phyloP scores from a whole-genome alignment of 495 filamentous ascomycete genomes.

The Trichoderma gamsii region DNA sequence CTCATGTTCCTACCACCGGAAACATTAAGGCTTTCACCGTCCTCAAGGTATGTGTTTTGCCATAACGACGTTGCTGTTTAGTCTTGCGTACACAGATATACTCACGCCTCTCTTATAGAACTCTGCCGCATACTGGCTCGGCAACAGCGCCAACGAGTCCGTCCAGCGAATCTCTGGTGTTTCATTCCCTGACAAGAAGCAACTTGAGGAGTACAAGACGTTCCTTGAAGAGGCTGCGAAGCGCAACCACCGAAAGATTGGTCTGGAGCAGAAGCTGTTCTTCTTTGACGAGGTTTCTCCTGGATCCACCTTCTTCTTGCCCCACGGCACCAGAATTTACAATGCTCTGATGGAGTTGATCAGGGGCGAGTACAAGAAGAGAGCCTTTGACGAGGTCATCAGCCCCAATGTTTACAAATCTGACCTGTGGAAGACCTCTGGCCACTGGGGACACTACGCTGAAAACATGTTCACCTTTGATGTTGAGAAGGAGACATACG shows the following conservation, averaged over 20 bases:
- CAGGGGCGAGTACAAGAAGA: constrained; percentile 82
- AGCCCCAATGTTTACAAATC: constrained; percentile 95
- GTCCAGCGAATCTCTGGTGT: constrained; percentile 94
- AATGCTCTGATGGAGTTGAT: constrained; percentile 79
- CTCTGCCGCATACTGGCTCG: constrained; percentile 93
- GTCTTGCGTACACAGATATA: background rate
- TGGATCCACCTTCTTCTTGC: constrained; percentile 90
- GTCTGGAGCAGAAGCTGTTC: constrained; percentile 91
- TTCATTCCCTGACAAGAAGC: constrained; percentile 95
- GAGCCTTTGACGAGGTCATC: constrained; percentile 90
- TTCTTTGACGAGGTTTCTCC: constrained; percentile 92
- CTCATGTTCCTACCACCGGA: constrained; percentile 87
- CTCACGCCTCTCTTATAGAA: constrained; percentile 47
- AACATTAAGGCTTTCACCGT: constrained; percentile 90
- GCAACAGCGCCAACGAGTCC: constrained; percentile 85
- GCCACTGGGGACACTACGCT: constrained; percentile 92
- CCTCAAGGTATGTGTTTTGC: constrained; percentile 42
- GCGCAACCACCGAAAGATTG: constrained; percentile 85
- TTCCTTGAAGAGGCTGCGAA: constrained; percentile 95
- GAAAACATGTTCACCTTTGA: constrained; percentile 96
- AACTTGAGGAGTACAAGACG: constrained; percentile 80
- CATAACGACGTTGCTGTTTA: background rate
- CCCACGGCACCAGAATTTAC: constrained; percentile 85
- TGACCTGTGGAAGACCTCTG: constrained; percentile 84
- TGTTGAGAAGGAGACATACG: constrained; percentile 80